phyloP scores from a whole-genome alignment of 208 protist species.

The Tritrichomonas foetus region DNA sequence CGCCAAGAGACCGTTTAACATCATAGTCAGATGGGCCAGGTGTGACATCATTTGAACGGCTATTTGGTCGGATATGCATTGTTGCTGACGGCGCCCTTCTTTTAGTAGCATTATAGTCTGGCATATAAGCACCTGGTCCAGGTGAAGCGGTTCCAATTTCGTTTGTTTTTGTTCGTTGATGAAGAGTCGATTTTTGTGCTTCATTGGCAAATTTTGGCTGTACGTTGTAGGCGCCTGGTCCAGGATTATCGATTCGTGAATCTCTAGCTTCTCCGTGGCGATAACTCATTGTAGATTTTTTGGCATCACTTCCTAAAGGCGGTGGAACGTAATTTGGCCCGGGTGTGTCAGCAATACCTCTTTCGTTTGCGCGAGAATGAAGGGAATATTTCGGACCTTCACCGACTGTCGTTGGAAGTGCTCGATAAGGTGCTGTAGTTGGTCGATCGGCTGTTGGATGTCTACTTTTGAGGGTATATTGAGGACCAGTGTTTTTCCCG shows the following conservation, averaged over 20 bases:
- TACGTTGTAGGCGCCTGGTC: not conserved
- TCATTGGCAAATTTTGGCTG: not conserved
- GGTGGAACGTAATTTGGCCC: not conserved
- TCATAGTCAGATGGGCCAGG: not conserved
- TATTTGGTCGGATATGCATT: not conserved
- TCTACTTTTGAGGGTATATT: not conserved
- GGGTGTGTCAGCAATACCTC: not conserved
- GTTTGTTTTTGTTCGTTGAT: not conserved
- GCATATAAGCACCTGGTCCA: conserved; percentile 5
- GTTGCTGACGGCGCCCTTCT: not conserved
- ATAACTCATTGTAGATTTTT: not conserved
- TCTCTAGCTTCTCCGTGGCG: not conserved
- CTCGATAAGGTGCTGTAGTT: not conserved
- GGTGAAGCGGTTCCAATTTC: not conserved
- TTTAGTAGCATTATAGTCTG: not conserved
- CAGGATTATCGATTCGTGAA: not conserved
- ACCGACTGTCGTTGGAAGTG: not conserved
- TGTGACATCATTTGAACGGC: not conserved
- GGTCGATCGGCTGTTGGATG: not conserved
- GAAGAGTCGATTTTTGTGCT: not conserved
- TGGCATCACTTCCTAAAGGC: not conserved
- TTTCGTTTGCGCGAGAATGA: not conserved
- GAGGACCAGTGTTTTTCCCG: not conserved
- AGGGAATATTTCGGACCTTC: not conserved
- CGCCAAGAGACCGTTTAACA: not conserved